A percentile compares a stretch with the other conserved stretches of the same genome.
These are phyloP conservation scores for Lindgomyces ingoldianus DNA, from an alignment of 495 filamentous ascomycete species.

Conservation along the genomic window DNA sequence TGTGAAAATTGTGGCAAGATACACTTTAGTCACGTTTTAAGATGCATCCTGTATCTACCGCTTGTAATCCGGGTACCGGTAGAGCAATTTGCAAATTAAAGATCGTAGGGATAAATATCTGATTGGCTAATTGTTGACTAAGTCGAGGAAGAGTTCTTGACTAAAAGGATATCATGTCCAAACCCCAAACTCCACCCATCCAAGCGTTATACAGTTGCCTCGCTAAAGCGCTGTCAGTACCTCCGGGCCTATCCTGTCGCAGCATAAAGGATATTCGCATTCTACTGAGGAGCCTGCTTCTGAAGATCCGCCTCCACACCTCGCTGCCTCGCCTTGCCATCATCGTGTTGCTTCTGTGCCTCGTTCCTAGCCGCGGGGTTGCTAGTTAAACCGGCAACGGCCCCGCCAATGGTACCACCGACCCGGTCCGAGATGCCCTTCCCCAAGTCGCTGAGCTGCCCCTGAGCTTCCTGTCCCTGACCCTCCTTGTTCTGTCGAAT, in stretches of 20 bases:
- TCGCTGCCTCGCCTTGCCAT: slow-evolving; percentile 82
- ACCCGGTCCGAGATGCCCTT: slow-evolving; percentile 71
- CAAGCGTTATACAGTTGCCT: background rate
- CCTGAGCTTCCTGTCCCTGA: slow-evolving; percentile 78
- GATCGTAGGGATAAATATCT: too few species aligned
- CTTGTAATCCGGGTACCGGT: too few species aligned
- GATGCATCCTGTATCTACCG: too few species aligned
- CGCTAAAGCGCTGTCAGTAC: too few species aligned
- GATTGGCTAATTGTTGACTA: too few species aligned
- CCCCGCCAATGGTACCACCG: slow-evolving; percentile 67
- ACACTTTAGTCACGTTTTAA: too few species aligned
- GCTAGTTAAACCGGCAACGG: slow-evolving; percentile 69
- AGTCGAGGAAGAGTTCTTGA: background rate
- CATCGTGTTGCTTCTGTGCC: slow-evolving; percentile 70
- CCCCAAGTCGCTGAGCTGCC: slow-evolving; percentile 77
- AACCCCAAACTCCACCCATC: background rate
- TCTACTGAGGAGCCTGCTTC: slow-evolving; percentile 56
- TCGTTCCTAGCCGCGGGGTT: slow-evolving; percentile 63
- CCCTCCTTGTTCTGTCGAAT: slow-evolving; percentile 77
- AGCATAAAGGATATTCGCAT: too few species aligned
- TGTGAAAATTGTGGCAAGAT: too few species aligned
- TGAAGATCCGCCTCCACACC: slow-evolving; percentile 81
- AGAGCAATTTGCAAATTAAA: too few species aligned
- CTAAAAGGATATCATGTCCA: background rate
- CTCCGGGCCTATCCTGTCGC: too few species aligned